Evolutionary conservation across 2,329 filamentous ascomycete genomes (phyloP).

Genomic region (Grosmannia clavigera): DNA sequence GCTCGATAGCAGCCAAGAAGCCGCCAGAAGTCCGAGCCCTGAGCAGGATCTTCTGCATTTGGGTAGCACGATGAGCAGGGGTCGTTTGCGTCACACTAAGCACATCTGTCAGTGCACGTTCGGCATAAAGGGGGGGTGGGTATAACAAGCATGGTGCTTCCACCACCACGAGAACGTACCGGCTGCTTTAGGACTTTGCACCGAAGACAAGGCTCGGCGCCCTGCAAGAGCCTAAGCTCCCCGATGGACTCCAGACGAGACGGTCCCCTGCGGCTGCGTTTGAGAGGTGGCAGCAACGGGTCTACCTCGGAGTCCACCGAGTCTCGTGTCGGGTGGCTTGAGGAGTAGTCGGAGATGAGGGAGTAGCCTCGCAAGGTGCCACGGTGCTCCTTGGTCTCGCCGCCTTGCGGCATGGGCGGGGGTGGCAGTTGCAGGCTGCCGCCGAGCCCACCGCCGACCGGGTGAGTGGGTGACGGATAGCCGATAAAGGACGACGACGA

Average conservation of each 20-base stretch:
- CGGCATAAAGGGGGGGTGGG: not conserved
- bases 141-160: not conserved
- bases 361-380: conserved; percentile 28
- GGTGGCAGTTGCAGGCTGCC: not conserved
- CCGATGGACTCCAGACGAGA: conserved; percentile 44
- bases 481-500: conserved; percentile 18
- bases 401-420: not conserved
- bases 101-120: not conserved
- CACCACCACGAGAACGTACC: conserved; percentile 19
- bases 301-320: conserved; percentile 36
- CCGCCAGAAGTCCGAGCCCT: conserved; percentile 31
- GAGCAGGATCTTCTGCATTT: conserved; percentile 15
- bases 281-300: conserved; percentile 40
- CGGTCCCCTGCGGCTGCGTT: conserved; percentile 38
- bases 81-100: conserved; percentile 39
- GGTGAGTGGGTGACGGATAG: conserved; percentile 22
- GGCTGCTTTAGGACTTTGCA: conserved; percentile 34
- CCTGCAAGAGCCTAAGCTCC: conserved; percentile 37
- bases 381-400: conserved; percentile 22
- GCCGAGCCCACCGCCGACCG: not conserved
- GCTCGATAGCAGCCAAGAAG: conserved; percentile 39
- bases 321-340: conserved; percentile 17
- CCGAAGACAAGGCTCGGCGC: conserved; percentile 36
- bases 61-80: conserved; percentile 34
- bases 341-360: conserved; percentile 26